Evolutionary conservation across 1,284 basidiomycete genomes (phyloP), one percentile per base, ranked within the genome.

Genomic region (Gomphus bonarii): DNA sequence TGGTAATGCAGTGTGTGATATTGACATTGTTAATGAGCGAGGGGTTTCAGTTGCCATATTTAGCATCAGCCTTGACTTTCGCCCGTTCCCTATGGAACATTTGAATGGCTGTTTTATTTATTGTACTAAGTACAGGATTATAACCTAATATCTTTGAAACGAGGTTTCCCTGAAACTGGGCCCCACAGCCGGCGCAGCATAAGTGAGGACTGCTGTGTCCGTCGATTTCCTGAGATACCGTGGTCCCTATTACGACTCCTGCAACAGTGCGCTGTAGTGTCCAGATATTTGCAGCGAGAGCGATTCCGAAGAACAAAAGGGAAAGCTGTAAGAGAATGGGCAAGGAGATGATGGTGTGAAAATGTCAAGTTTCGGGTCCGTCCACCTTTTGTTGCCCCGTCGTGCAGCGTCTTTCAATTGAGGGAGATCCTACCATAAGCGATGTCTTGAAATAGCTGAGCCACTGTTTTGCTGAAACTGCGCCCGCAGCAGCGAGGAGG

Each of bases 1-100:
- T 79, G 80, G 9, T 67, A 80, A 81, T 63, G 76, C 81, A 8
- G 79, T 91, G 0, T 69, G 84, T 88, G 0, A 92, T 93, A 70
- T 73, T 86, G 59, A 80, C 81, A 3, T 69, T 93, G 22, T 69
- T 94, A 18, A 76, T 76, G 18, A 70, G 77, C 33, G 87, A 69
- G 42, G 69, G 68, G 7, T 47, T 66, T 30, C n/a, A n/a, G n/a
- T n/a, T n/a, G n/a, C n/a, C n/a, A n/a, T n/a, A n/a, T n/a, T n/a
- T n/a, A n/a, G n/a, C n/a, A n/a, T n/a, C n/a, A n/a, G n/a, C n/a
- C n/a, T n/a, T n/a, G n/a, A n/a, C n/a, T n/a, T n/a, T n/a, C n/a
- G n/a, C n/a, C n/a, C n/a, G n/a, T n/a, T n/a, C n/a, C n/a, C n/a
- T n/a, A n/a, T n/a, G n/a, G n/a, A n/a, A n/a, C n/a, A n/a, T n/a